Evolutionary conservation across 129 eudicot genomes (phyloP).

Genomic region (Chrysanthemum seticuspe): DNA sequence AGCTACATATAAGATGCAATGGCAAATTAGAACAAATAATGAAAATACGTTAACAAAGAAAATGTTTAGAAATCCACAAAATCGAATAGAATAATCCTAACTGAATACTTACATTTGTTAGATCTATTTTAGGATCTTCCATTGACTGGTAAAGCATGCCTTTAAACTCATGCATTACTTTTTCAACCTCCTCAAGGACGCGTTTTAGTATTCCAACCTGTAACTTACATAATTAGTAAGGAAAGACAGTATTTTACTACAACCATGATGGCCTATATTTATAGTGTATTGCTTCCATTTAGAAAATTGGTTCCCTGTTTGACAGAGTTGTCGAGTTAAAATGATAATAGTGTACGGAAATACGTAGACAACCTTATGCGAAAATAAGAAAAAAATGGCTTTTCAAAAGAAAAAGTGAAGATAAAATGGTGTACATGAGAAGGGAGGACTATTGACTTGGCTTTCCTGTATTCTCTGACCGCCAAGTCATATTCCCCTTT

Average conservation of each 20-base stretch:
- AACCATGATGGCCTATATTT: not conserved
- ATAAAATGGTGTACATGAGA: conserved; percentile 59
- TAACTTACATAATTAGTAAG: conserved; percentile 15
- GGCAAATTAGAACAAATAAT: too few relatives aligned
- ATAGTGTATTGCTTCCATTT: too few relatives aligned
- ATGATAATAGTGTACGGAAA: too few relatives aligned
- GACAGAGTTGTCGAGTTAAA: too few relatives aligned
- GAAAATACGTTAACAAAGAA: not conserved
- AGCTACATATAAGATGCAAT: conserved; percentile 51
- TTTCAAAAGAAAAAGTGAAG: not conserved
- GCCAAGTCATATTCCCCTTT: conserved; percentile 99
- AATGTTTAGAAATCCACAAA: not conserved
- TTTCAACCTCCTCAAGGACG: conserved; percentile 96
- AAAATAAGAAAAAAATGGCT: not conserved
- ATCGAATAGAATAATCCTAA: not conserved
- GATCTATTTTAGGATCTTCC: conserved; percentile 89
- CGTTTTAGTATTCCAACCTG: conserved; percentile 95
- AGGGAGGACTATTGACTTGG: conserved; percentile 93
- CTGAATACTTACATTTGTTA: conserved; percentile 56
- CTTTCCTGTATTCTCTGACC: conserved; percentile 95
- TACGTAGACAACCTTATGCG: not conserved
- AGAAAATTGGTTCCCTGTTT: too few relatives aligned
- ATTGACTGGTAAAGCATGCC: conserved; percentile 78
- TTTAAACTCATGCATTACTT: conserved; percentile 87
- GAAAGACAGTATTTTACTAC: not conserved